phyloP scores from a whole-genome alignment of 225 moss, liverwort and hornwort species.

The Neckera pumila region DNA sequence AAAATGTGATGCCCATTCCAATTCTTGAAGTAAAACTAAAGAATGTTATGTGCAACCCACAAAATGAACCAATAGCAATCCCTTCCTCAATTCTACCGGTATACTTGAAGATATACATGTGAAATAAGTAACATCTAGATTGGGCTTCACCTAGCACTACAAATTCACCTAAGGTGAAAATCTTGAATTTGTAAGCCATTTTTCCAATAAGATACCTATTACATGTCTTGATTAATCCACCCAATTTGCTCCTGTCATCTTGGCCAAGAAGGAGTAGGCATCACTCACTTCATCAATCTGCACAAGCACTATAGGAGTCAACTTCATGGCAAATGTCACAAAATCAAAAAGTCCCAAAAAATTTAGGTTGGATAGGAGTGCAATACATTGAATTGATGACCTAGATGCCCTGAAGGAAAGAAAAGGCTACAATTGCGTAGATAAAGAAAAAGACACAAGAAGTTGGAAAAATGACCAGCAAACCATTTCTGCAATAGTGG shows the following conservation, averaged over 20 bases:
- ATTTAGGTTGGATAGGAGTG: background rate
- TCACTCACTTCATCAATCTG: constrained; percentile 51
- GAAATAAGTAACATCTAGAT: background rate
- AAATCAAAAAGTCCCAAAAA: background rate
- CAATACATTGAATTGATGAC: background rate
- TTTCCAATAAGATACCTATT: background rate
- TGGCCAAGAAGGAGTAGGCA: constrained; percentile 33
- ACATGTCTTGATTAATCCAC: constrained; percentile 3
- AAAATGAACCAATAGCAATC: background rate
- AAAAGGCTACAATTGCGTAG: background rate
- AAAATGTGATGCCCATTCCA: background rate
- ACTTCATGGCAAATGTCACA: background rate
- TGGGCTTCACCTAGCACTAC: background rate
- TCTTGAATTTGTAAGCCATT: background rate
- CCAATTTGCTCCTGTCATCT: constrained; percentile 40
- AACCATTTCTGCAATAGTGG: background rate
- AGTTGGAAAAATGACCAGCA: no score
- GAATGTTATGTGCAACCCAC: background rate
- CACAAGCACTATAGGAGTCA: background rate
- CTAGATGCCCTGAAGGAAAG: background rate
- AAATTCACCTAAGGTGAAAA: background rate
- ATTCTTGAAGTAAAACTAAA: background rate
- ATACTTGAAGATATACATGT: background rate
- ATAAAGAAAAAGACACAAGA: background rate
- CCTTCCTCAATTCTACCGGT: background rate